A percentile compares a stretch with the other conserved stretches of the same genome.
phyloP scores from a whole-genome alignment of 1,284 basidiomycete genomes.

The Taiwanofungus camphoratus region DNA sequence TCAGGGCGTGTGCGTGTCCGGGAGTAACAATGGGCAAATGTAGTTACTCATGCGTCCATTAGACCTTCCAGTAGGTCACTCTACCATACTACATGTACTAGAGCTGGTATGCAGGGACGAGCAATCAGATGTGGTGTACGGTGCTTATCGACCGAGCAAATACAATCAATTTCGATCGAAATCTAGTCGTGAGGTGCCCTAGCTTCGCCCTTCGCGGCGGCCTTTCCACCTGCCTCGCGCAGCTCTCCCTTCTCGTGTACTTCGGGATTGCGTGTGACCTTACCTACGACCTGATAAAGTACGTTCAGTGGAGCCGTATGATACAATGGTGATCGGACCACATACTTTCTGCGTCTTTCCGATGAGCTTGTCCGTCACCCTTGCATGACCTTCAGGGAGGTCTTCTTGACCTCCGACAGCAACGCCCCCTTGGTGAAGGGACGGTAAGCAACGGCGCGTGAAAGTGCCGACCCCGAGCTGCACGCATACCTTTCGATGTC shows the following conservation, averaged over 20 bases:
- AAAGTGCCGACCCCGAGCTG: neutral
- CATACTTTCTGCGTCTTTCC: constrained; percentile 51
- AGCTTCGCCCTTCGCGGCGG: constrained; percentile 36
- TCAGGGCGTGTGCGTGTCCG: too few relatives aligned
- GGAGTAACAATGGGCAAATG: too few relatives aligned
- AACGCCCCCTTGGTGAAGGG: constrained; percentile 32
- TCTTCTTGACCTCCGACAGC: constrained; percentile 37
- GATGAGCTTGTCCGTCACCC: constrained; percentile 42
- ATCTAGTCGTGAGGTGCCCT: constrained; percentile 37
- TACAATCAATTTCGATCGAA: too few relatives aligned
- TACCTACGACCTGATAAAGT: constrained; percentile 51
- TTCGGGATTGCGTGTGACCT: constrained; percentile 40
- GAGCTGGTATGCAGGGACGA: too few relatives aligned
- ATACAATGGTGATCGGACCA: too few relatives aligned
- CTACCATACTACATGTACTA: too few relatives aligned
- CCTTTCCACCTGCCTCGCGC: constrained; percentile 48
- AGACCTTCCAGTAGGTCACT: too few relatives aligned
- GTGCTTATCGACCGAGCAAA: too few relatives aligned
- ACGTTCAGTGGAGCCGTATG: too few relatives aligned
- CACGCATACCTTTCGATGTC: constrained; percentile 29
- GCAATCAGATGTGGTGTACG: too few relatives aligned
- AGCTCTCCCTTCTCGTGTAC: constrained; percentile 52
- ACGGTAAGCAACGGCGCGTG: neutral
- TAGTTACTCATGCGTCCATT: too few relatives aligned
- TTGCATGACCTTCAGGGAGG: constrained; percentile 39